Base-by-base conservation (phyloP, 768 basidiomycete genomes). In the Russula virescens region DNA sequence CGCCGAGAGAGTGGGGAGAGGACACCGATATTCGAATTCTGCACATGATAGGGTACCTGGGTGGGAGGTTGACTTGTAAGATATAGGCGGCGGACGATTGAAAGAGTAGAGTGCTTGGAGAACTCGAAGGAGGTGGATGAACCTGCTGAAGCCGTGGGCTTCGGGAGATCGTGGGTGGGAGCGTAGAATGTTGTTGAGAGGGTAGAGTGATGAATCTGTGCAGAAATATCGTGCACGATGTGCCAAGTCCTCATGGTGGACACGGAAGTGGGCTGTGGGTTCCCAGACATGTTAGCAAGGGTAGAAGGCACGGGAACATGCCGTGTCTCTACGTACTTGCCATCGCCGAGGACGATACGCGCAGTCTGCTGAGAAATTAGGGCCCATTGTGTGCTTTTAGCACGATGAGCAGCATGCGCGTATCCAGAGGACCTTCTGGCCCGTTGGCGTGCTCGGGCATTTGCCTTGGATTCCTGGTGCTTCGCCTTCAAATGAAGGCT, bases 271-370 rank as follows among this genome's bases (percentile, higher is more conserved):
- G 25, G 58, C 65, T 66, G 62, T 35, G 54, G 54, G 49, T 53
- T 48, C 57, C 58, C 63, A 55, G 56, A 54, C 21, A 53, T 19
- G 25, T 67, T 47, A 67, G 63, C 66, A 62, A 63, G 56, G 40
- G 61, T 38, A 54, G 66, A 56, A 38, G 38, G 34, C 59, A 64
- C 63, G 51, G 57, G 66, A 34, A 49, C 55, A 61, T 53, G 63
- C 50, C 66, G 63, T 43, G 62, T 67, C 62, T 67, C 66, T 13
- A 67, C 58, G 49, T 67, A 67, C 66, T 63, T 67, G 66, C 66
- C 66, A 52, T 67, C 60, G 21, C 63, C 66, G 16, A 61, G 31
- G 18, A 67, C 66, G 21, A 64, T 47, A 21, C 19, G 54, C n/a
- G 51, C 59, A n/a, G 66, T 67, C 56, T 67, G 66, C 54, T 64